Base-by-base conservation (phyloP, 768 basidiomycete genomes). In the Hemileccinum impolitum region DNA sequence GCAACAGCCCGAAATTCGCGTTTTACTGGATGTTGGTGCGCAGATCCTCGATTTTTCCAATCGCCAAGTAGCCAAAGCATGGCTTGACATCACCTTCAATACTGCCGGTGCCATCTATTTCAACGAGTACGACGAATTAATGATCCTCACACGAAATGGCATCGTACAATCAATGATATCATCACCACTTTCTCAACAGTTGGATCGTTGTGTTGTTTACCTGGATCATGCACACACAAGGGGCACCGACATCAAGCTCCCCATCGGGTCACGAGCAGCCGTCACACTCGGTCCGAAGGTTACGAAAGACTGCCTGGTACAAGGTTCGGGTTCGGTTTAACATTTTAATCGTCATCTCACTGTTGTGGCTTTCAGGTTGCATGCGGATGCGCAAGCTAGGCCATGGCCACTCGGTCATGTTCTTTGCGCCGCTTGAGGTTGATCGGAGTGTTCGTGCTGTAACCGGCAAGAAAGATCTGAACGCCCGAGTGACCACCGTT, bases 11-110 rank as follows among this genome's bases (percentile, higher is more conserved):
- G 53, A 63, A 15, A 63, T 78, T 18, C 64, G 64, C 25, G 74
- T 79, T n/a, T 59, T 80, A 19, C 61, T 80, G 6, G 78, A 80
- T 48, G 75, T 79, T 17, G 78, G 79, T 2, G 79, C 79, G 1
- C 78, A 80, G 52, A 73, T 80, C 58, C 61, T 80, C 13, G 76
- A 79, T 37, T 52, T 76, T 39, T 61, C 63, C 26, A 80, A 77
- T 50, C 38, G 53, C 2, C 64, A 73, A 19, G 45, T 80, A 3
- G 73, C 67, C 10, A 26, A 21, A 12, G 30, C n/a, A 12, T 59
- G 50, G 57, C 43, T 59, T 8, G 23, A 35, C 6, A 59, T 64
- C 11, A 43, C 40, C 6, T 47, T 52, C 6, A 51, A 66, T 25
- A 51, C 70, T 1, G 55, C 62, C 34, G 78, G 75, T 0, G 72